Conservation (phyloP, 768 basidiomycete species). For the Russula compacta region DNA sequence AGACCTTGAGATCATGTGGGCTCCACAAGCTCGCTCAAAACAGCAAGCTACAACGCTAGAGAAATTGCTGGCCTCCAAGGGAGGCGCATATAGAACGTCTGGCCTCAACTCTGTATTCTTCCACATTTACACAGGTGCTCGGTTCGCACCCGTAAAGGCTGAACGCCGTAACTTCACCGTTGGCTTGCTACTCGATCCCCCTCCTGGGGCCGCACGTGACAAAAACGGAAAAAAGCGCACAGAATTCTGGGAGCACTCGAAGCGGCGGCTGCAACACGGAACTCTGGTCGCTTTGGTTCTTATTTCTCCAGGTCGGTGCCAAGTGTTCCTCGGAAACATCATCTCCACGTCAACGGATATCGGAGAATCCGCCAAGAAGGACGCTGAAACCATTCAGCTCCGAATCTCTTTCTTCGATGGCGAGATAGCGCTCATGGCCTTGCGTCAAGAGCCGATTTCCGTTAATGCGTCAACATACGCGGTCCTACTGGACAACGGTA, state of each 20-base stretch:
- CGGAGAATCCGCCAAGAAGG: conserved; percentile 32
- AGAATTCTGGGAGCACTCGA: conserved; percentile 55
- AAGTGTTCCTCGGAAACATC: conserved; percentile 46
- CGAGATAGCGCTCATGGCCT: conserved; percentile 39
- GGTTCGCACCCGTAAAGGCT: conserved; percentile 38
- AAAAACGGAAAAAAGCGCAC: conserved; percentile 31
- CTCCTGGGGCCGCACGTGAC: conserved; percentile 47
- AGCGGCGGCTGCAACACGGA: conserved; percentile 50
- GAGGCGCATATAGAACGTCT: conserved; percentile 47
- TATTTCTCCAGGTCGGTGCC: conserved; percentile 22
- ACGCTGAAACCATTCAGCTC: conserved; percentile 32
- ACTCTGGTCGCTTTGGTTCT: conserved; percentile 52
- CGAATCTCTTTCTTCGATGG: conserved; percentile 58
- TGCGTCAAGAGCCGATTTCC: conserved; percentile 30
- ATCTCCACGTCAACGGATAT: conserved; percentile 38
- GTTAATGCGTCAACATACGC: conserved; percentile 12
- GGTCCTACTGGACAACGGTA: conserved; percentile 17
- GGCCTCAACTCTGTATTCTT: conserved; percentile 45
- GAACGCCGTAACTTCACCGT: conserved; percentile 46
- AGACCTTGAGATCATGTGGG: conserved; percentile 17
- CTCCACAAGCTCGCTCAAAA: background rate
- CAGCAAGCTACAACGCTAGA: conserved; percentile 32
- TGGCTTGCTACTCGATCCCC: conserved; percentile 39
- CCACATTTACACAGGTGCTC: conserved; percentile 50
- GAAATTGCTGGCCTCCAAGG: conserved; percentile 39